A percentile compares a stretch with the other conserved stretches of the same genome.
These are phyloP conservation scores for Botrytis fragariae DNA, from an alignment of 2,329 filamentous ascomycete genomes.

Conservation along the genomic window DNA sequence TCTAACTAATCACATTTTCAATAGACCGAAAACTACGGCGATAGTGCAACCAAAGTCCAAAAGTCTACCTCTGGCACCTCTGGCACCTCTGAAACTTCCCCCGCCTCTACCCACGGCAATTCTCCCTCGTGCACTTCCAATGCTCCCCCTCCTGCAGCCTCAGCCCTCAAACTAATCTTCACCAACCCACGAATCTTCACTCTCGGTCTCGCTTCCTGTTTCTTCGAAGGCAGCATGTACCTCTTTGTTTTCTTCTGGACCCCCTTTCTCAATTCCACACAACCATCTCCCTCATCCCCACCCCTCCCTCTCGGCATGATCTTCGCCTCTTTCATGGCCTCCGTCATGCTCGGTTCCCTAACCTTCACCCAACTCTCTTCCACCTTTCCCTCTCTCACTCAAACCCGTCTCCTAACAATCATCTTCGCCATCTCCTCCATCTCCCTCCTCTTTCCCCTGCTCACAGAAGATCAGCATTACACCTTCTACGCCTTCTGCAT, in stretches of 20 bases:
- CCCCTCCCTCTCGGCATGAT: conserved; percentile 51
- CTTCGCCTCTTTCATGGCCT: conserved; percentile 58
- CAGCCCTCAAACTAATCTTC: conserved; percentile 29
- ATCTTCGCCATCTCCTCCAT: conserved; percentile 42
- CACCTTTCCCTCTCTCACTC: conserved; percentile 32
- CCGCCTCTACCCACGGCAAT: not conserved
- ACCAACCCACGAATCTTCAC: conserved; percentile 50
- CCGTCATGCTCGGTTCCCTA: conserved; percentile 58
- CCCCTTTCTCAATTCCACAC: conserved; percentile 48
- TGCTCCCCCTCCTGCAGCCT: not conserved
- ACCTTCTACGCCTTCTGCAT: conserved; percentile 57
- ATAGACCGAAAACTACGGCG: conserved; percentile 52
- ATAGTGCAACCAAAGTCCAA: conserved; percentile 25
- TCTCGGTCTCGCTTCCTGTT: conserved; percentile 51
- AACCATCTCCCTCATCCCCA: conserved; percentile 43
- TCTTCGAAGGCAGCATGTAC: conserved; percentile 62
- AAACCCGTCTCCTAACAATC: conserved; percentile 40
- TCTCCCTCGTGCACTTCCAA: not conserved
- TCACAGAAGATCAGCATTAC: conserved; percentile 44
- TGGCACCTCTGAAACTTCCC: conserved; percentile 7
- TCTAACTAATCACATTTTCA: not conserved
- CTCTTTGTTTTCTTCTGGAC: conserved; percentile 64
- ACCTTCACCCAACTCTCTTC: conserved; percentile 46
- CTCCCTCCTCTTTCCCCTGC: conserved; percentile 44
- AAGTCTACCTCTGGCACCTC: conserved; percentile 20